phyloP scores from a whole-genome alignment of 23 red algal genomes.

The Pyropia yezoensis region DNA sequence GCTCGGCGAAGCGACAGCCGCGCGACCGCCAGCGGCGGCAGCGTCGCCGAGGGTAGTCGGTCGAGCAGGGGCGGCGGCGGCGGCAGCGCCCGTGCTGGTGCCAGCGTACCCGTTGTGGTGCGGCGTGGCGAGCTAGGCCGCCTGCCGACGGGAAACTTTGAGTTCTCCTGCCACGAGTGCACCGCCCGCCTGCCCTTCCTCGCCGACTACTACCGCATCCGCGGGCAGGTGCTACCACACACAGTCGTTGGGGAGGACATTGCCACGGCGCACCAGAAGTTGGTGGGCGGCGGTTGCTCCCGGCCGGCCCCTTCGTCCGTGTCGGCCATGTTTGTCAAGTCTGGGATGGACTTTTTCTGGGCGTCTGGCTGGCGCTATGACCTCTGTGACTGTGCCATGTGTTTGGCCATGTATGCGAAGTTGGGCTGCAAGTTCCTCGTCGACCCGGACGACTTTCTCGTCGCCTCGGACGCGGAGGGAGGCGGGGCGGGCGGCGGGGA shows the following conservation, averaged over 20 bases:
- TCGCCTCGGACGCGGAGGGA: no score
- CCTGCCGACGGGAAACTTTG: conserved; percentile 19
- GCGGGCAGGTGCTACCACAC: conserved; percentile 11
- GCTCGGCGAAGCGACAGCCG: background rate
- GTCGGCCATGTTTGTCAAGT: conserved; percentile 9
- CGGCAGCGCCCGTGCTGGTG: no score
- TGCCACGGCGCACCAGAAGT: background rate
- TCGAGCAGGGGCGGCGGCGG: no score
- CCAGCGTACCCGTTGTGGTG: no score
- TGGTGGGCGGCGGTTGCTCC: background rate
- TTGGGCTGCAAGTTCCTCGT: no score
- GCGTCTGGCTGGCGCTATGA: conserved; percentile 18
- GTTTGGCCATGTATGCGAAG: conserved; percentile 16
- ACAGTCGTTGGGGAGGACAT: background rate
- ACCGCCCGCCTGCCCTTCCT: conserved; percentile 25
- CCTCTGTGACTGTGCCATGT: conserved; percentile 28
- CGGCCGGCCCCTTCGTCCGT: conserved; percentile 21
- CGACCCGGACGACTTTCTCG: no score
- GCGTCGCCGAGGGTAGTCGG: no score
- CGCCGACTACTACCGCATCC: conserved; percentile 31
- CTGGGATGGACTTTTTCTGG: conserved; percentile 33
- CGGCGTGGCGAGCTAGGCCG: no score
- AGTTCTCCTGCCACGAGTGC: conserved; percentile 57
- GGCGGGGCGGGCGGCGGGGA: no score
- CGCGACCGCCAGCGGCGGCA: background rate